Conservation (phyloP, 805 yeast species). For the Tetrapisispora pingtungensis region DNA sequence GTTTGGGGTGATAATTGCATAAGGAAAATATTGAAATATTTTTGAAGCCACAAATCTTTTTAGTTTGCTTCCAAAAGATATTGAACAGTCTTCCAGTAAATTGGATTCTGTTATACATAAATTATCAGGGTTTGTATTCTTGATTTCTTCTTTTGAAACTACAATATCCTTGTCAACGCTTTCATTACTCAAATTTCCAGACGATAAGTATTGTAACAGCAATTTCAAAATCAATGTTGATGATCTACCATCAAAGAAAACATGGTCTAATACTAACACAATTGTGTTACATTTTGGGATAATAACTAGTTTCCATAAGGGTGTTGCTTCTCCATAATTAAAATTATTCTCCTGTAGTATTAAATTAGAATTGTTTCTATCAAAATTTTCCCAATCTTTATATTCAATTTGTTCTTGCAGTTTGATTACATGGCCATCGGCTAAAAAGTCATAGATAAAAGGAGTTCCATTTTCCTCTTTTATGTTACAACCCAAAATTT, state of each 20-base stretch:
- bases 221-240: conserved; percentile 15
- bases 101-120: conserved; percentile 4
- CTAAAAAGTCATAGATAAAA: conserved; percentile 4
- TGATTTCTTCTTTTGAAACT: neutral
- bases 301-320: conserved; percentile 22
- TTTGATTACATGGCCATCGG: conserved; percentile 1
- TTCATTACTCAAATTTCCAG: neutral
- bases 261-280: conserved; percentile 18
- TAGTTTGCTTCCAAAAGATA: conserved; percentile 12
- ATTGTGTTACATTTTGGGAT: conserved; percentile 10
- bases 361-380: conserved; percentile 9
- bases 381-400: conserved; percentile 8
- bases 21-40: conserved; percentile 10
- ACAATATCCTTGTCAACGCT: neutral
- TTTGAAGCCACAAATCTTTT: conserved; percentile 6
- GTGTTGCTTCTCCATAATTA: conserved; percentile 9
- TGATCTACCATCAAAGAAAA: conserved; percentile 23
- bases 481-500: conserved; percentile 16
- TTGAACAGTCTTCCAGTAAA: conserved; percentile 18
- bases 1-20: conserved; percentile 4
- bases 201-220: conserved; percentile 8
- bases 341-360: conserved; percentile 16
- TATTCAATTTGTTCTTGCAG: conserved; percentile 17
- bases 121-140: neutral
- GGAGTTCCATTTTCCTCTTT: conserved; percentile 1